Conservation (phyloP, 2,329 filamentous ascomycete species). For the Lachnellula cervina region DNA sequence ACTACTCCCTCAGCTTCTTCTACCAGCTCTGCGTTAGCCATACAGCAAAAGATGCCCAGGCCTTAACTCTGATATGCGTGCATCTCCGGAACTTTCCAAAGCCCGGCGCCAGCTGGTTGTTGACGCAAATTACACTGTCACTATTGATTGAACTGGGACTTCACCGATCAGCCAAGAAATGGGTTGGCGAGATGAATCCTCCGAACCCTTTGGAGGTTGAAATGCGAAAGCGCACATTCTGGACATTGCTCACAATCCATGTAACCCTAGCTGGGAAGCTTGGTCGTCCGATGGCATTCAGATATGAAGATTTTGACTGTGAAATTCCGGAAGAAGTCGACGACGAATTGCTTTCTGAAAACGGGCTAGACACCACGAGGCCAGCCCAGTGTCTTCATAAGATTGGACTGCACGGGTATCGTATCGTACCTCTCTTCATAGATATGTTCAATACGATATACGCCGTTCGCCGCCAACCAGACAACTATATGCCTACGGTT, state of each 20-base stretch:
- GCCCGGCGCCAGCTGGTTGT: slow-evolving; percentile 67
- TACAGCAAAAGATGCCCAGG: slow-evolving; percentile 65
- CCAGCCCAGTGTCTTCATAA: slow-evolving; percentile 60
- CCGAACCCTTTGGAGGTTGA: slow-evolving; percentile 62
- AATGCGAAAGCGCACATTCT: slow-evolving; percentile 74
- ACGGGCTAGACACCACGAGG: slow-evolving; percentile 53
- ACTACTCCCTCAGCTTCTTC: slow-evolving; percentile 66
- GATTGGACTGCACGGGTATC: slow-evolving; percentile 61
- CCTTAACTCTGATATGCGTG: slow-evolving; percentile 63
- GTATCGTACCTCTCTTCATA: slow-evolving; percentile 61
- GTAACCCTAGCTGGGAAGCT: slow-evolving; percentile 70
- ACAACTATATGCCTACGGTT: slow-evolving; percentile 60
- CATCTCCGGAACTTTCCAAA: slow-evolving; percentile 76
- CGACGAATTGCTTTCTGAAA: slow-evolving; percentile 63
- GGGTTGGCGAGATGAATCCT: slow-evolving; percentile 40
- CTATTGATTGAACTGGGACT: slow-evolving; percentile 71
- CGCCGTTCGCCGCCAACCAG: slow-evolving; percentile 57
- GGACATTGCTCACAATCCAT: slow-evolving; percentile 62
- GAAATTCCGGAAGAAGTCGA: slow-evolving; percentile 68
- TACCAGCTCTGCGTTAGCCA: slow-evolving; percentile 58
- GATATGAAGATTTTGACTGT: slow-evolving; percentile 70
- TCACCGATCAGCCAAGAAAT: slow-evolving; percentile 64
- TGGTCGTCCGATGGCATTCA: slow-evolving; percentile 71
- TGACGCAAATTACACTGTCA: slow-evolving; percentile 60
- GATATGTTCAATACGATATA: slow-evolving; percentile 77